Base-by-base conservation (phyloP, 441 rosid genomes). In the Gossypium gossypioides region DNA sequence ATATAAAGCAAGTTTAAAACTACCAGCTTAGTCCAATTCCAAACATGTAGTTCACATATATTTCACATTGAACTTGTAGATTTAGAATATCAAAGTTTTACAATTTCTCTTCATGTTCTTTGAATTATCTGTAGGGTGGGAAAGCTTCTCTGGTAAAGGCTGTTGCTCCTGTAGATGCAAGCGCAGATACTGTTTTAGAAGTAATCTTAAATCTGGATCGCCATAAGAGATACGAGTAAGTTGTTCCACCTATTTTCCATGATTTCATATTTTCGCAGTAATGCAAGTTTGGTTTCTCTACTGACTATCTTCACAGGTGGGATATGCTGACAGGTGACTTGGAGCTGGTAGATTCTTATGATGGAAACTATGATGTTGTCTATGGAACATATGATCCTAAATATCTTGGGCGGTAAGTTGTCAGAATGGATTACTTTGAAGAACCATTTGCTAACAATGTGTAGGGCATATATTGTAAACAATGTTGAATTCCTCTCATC, bases 171-270 rank as follows among this genome's bases (percentile, higher is more conserved):
- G 81, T 91, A 74, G 99, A 96, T 83, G 89, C 96, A 69, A 86
- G 79, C 78, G 94, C 94, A 48, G 99, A 96, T 85, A 77, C 91
- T 73, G 92, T 88, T 75, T 93, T 96, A 77, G 99, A 96, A 82
- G 92, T 91, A 74, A 69, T 96, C 76, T 74, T 88, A 72, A 90
- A 85, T 68, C 85, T 91, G 67, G 96, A 93, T 57, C 88, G 82
- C 46, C 96, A 79, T 48, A 88, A 72, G 66, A 88, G 99, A 96
- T 91, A 96, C 3, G 97, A 96, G 99, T 93, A 87, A 84, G 97
- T 66, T 73, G 54, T 72, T 72, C 71, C 21, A 68, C 58, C 62
- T 60, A 2, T 75, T 51, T 72, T 51, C 76, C 34, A 64, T 29
- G 63, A 54, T 54, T 62, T 34, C 18, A 21, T 71, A 56, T 71